Conservation (phyloP, 2,329 filamentous ascomycete species). For the Samsoniella hepiali region DNA sequence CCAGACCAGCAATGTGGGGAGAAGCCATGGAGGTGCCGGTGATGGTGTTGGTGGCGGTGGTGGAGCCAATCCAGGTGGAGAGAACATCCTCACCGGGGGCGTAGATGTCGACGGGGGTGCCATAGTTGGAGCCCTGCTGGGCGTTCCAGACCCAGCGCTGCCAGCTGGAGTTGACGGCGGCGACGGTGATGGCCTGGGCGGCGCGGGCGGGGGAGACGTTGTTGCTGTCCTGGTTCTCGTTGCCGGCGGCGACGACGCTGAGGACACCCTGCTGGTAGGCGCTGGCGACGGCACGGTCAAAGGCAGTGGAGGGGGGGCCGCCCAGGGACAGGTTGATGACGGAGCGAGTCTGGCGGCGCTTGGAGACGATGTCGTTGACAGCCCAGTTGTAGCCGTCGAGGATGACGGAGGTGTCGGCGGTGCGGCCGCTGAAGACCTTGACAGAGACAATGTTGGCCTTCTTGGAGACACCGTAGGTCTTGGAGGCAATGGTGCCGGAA, state of each 20-base stretch:
- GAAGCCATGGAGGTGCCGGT: conserved; percentile 53
- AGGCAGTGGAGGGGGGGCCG: conserved; percentile 40
- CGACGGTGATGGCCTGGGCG: conserved; percentile 50
- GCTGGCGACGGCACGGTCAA: conserved; percentile 48
- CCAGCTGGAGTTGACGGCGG: conserved; percentile 42
- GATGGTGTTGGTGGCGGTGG: conserved; percentile 34
- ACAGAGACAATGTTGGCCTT: conserved; percentile 53
- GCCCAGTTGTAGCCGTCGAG: conserved; percentile 31
- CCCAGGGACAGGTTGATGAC: conserved; percentile 57
- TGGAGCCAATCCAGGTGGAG: conserved; percentile 41
- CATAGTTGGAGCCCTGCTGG: conserved; percentile 44
- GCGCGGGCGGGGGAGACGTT: conserved; percentile 46
- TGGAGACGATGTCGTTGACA: conserved; percentile 21
- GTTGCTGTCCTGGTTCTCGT: conserved; percentile 40
- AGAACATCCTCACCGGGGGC: conserved; percentile 42
- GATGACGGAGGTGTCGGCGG: conserved; percentile 46
- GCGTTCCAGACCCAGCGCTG: conserved; percentile 33
- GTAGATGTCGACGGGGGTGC: conserved; percentile 41
- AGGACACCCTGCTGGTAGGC: conserved; percentile 47
- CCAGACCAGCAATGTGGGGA: conserved; percentile 40
- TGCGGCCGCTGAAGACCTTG: conserved; percentile 56
- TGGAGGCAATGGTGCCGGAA: conserved; percentile 58
- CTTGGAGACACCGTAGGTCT: conserved; percentile 61
- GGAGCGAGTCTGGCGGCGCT: conserved; percentile 23
- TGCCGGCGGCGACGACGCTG: conserved; percentile 54